A percentile compares a stretch with the other conserved stretches of the same genome.
phyloP scores from a whole-genome alignment of 352 stramenopile species.

The Phytophthora cryptogea region DNA sequence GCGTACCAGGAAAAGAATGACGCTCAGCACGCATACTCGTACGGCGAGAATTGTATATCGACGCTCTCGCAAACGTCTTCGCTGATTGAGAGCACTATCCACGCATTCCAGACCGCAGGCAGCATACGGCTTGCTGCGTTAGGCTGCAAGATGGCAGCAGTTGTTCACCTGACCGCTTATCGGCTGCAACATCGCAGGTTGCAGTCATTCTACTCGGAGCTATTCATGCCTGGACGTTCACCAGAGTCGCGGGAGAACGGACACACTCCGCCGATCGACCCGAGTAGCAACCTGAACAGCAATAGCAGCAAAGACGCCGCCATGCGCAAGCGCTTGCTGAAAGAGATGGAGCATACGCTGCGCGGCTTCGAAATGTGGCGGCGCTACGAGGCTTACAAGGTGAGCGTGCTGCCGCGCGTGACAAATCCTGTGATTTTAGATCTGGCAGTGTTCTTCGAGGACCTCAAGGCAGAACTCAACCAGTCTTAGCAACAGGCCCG shows the following conservation, averaged over 20 bases:
- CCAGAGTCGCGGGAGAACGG: conserved; percentile 75
- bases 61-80: conserved; percentile 79
- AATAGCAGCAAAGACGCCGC: conserved; percentile 68
- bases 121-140: conserved; percentile 70
- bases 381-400: conserved; percentile 73
- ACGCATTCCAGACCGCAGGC: conserved; percentile 59
- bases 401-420: conserved; percentile 74
- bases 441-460: conserved; percentile 70
- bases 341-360: conserved; percentile 87
- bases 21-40: conserved; percentile 58
- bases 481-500: conserved; percentile 26
- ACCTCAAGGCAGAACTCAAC: conserved; percentile 65
- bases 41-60: conserved; percentile 65
- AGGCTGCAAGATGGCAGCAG: conserved; percentile 82
- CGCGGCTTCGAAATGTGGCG: conserved; percentile 89
- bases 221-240: conserved; percentile 77
- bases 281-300: conserved; percentile 42
- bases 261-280: conserved; percentile 70
- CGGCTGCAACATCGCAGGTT: conserved; percentile 84
- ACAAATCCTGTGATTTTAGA: conserved; percentile 77
- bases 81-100: conserved; percentile 82
- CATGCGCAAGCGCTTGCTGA: conserved; percentile 70
- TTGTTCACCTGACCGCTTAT: conserved; percentile 82
- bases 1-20: conserved; percentile 77
- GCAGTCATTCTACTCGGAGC: conserved; percentile 77